phyloP scores from a whole-genome alignment of 31 red algal genomes.

The Endocladia muricata region DNA sequence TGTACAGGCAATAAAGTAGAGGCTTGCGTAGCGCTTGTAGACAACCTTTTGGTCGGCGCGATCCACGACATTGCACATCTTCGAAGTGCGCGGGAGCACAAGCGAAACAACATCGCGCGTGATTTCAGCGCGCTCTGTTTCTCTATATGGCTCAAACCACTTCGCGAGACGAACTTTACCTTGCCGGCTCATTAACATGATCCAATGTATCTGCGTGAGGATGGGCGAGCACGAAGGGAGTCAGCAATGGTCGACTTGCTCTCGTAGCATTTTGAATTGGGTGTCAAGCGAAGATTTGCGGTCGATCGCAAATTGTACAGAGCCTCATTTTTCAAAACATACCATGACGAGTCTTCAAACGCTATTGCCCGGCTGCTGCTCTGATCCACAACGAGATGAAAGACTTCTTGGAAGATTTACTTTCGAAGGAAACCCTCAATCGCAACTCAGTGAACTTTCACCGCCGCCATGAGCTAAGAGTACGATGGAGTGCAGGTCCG shows the following conservation, averaged over 20 bases:
- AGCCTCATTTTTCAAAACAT: no score
- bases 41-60: conserved; percentile 55
- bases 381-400: no score
- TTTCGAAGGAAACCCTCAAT: no score
- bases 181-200: conserved; percentile 88
- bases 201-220: conserved; percentile 66
- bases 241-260: not conserved
- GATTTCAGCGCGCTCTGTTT: conserved; percentile 49
- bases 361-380: no score
- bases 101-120: conserved; percentile 68
- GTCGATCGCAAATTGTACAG: no score
- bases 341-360: no score
- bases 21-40: conserved; percentile 87
- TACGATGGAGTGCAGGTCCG: no score
- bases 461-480: no score
- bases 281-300: no score
- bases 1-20: conserved; percentile 81
- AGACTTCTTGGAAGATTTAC: no score
- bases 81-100: conserved; percentile 68
- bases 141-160: conserved; percentile 91
- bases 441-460: no score
- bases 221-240: not conserved
- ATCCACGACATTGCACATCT: conserved; percentile 92
- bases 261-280: no score
- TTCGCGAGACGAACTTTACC: conserved; percentile 92